Evolutionary conservation across 2,329 filamentous ascomycete species (phyloP), one percentile per base, ranked within the genome.

Genomic region (Monilinia vaccinii-corymbosi): DNA sequence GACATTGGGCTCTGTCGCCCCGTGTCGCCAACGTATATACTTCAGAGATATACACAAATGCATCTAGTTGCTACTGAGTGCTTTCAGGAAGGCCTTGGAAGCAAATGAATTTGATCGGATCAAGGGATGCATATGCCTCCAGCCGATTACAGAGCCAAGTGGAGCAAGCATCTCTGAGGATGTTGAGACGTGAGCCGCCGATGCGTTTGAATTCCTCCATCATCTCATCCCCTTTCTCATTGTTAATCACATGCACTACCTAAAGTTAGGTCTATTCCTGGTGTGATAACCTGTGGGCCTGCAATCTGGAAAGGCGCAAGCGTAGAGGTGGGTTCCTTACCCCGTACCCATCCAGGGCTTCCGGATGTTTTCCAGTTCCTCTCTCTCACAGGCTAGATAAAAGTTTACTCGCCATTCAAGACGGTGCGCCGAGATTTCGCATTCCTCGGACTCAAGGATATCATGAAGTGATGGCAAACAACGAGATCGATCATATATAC

Each of bases 31-130:
- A 28, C 25, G 6, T 28, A 28, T 28, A 28, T 28, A 28, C 25
- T 28, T 28, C 25, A 28, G 25, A 28, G 25, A 28, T 6, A 28
- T 28, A 28, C 25, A 28, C 3, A 6, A 28, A 28, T 28, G 6
- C 91, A n/a, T 92, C 0, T 85, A 88, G n/a, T n/a, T n/a, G n/a
- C 80, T 99, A 32, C 79, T 99, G 14, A 81, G 87, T 48, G 85
- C 87, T 3, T 83, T 97, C 60, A 86, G 89, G 64, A 83, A 85
- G 63, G 91, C 91, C 28, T 80, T 99, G 34, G 85, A 87, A 58
- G 81, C 84, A 46, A 88, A 86, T 61, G 91, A 99, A 65, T 90
- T 91, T 71, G 89, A 94, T 63, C 84, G 91, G 16, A 96, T 99
- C 73, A 99, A 99, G 75, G 94, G 95, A 38, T 89, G 88, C n/a